These are phyloP conservation scores for Pseudocohnilembus persalinus DNA, from an alignment of 169 alveolate species.

Conservation along the genomic window DNA sequence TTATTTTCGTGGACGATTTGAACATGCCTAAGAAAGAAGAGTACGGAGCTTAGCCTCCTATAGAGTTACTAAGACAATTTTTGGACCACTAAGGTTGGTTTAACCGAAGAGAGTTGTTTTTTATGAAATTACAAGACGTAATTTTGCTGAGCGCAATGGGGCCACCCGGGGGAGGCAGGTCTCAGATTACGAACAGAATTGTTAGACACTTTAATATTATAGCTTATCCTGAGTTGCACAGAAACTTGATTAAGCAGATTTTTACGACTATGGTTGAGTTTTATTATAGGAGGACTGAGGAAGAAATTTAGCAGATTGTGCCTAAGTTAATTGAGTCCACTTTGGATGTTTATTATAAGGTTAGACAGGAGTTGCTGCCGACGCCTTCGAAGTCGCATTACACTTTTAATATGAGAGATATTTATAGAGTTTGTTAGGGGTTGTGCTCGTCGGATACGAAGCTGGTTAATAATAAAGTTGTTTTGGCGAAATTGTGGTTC, in stretches of 20 bases:
- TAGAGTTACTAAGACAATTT: constrained; percentile 92
- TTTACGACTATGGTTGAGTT: constrained; percentile 78
- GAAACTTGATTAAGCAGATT: constrained; percentile 78
- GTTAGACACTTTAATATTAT: constrained; percentile 88
- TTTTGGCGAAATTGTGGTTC: constrained; percentile 78
- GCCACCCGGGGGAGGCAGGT: constrained; percentile 93
- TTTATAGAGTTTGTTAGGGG: constrained; percentile 88
- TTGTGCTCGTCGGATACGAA: constrained; percentile 67
- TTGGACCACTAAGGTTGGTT: constrained; percentile 91
- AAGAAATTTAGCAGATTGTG: constrained; percentile 69
- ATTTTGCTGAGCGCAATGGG: constrained; percentile 91
- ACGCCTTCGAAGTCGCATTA: constrained; percentile 92
- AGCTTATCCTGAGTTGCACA: constrained; percentile 85
- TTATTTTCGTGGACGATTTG: constrained; percentile 93
- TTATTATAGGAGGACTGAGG: constrained; percentile 77
- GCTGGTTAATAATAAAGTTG: constrained; percentile 52
- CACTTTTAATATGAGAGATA: constrained; percentile 91
- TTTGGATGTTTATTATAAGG: constrained; percentile 75
- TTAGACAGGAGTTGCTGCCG: constrained; percentile 83
- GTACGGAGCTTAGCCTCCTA: constrained; percentile 94
- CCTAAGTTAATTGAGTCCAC: constrained; percentile 71
- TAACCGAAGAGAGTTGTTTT: constrained; percentile 85
- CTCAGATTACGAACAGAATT: constrained; percentile 88
- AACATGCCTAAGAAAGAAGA: constrained; percentile 93
- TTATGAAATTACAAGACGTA: constrained; percentile 85